phyloP scores from a whole-genome alignment of 129 eudicot genomes.

The Flaveria robusta region DNA sequence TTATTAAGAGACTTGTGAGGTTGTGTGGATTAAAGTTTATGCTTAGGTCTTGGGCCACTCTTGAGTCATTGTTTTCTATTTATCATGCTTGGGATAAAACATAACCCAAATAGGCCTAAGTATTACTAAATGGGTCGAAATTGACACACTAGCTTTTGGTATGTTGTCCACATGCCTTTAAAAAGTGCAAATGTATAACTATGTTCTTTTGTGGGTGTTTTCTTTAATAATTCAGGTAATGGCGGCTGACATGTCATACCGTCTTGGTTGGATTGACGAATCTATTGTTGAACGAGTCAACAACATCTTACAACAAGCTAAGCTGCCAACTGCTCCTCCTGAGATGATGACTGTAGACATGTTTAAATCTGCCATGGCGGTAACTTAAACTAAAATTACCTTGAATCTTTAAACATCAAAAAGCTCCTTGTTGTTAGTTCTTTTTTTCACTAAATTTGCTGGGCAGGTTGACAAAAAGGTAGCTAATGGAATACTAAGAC shows the following conservation, averaged over 20 bases:
- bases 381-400: constrained; percentile 36
- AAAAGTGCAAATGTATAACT: neutral
- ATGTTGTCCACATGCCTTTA: too few species aligned
- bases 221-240: constrained; percentile 56
- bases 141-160: too few species aligned
- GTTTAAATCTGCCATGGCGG: constrained; percentile 96
- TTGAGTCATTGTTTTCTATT: too few species aligned
- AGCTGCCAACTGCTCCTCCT: constrained; percentile 79
- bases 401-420: neutral
- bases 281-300: constrained; percentile 60
- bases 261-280: constrained; percentile 92
- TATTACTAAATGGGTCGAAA: neutral
- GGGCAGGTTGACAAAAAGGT: constrained; percentile 89
- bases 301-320: constrained; percentile 64
- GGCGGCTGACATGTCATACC: constrained; percentile 91
- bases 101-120: neutral
- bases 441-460: neutral
- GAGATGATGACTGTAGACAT: constrained; percentile 80
- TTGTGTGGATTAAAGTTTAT: too few species aligned
- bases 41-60: too few species aligned
- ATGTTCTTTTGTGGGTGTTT: constrained; percentile 19
- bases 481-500: constrained; percentile 87
- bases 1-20: too few species aligned
- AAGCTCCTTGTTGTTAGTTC: neutral
- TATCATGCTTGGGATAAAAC: too few species aligned